Base-by-base conservation (phyloP, 1,284 basidiomycete genomes). In the Takashimella tepidaria region DNA sequence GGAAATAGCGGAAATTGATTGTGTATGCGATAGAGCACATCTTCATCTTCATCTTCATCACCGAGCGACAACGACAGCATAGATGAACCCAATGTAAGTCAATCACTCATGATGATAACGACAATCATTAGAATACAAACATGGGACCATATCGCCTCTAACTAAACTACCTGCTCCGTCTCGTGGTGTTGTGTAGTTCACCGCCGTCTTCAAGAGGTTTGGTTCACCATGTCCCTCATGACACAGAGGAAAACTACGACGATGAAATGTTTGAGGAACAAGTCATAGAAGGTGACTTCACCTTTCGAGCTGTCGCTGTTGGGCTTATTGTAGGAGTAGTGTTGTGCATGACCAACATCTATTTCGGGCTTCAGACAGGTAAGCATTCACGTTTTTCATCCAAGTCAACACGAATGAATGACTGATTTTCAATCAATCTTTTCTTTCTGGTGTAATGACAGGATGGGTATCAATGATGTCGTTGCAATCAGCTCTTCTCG, bases 401-500 rank as follows among this genome's bases (percentile, higher is more conserved):
- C 3, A 41, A 23, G 21, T 6, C 19, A 16, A 4, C 3, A 13
- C 5, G 37, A n/a, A 31, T 20, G n/a, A 11, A 48, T 27, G 8
- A 11, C 19, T 11, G 20, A 13, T 16, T 27, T 16, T 25, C n/a
- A 10, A 27, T 16, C 48, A 48, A 23, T 48, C 43, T 37, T 37
- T 16, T 37, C 31, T 37, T n/a, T n/a, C n/a, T n/a, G n/a, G n/a
- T n/a, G 19, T 1, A 37, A 11, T 10, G 50, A 54, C 65, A 64
- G 75, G 75, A 22, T 77, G 76, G 76, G 75, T 77, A 13, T 74
- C 72, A 10, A 77, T 76, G 92, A 97, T 96, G 92, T 92, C 91
- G 2, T 82, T 96, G 5, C 92, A 98, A 68, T 90, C 89, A 1
- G 88, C 90, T 19, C 79, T 98, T 24, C 86, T 98, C 27, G 93